Base-by-base conservation (phyloP, 2,329 filamentous ascomycete genomes). In the Hyphodiscus sp. region DNA sequence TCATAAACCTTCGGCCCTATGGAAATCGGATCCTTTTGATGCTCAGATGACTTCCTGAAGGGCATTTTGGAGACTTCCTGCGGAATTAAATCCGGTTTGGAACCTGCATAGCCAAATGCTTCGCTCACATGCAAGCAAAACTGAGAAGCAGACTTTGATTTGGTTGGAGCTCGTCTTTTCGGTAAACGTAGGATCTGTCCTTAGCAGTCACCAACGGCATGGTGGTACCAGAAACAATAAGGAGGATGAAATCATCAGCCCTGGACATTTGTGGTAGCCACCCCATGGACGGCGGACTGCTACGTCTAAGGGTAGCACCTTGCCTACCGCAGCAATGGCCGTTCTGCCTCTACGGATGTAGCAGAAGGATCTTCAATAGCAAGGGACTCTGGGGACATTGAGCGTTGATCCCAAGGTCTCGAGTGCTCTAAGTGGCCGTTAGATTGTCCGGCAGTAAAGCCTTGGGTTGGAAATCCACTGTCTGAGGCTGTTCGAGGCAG, bases 261-360 rank as follows among this genome's bases (percentile, higher is more conserved):
- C 33, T 38, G 33, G 16, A 13, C 13, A n/a, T 15, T 38, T 38
- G 33, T 13, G 33, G 33, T 38, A n/a, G 33, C 13, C 33, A 38
- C 16, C 4, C 33, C 33, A 6, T 15, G 11, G 33, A 38, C 16
- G 11, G 13, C 16, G 11, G 33, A 10, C 33, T 38, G 33, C 4
- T 15, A 10, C 13, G 33, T 13, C 33, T 4, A 38, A 13, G 33
- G 33, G 33, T 16, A 7, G 41, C 2, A 13, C 41, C 41, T 26
- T 47, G 43, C 41, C 49, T 51, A 51, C 18, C 49, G 42, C 43
- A 51, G 29, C 43, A 51, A 46, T 2, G 43, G 49, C 26, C 9
- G 38, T 18, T 41, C 29, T 19, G 49, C 38, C 46, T 41, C 42
- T 15, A 9, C 18, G 2, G n/a, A n/a, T 6, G 33, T 13, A 38